A percentile compares a stretch with the other conserved stretches of the same genome.
These are phyloP conservation scores for Daldinia concentrica DNA, from an alignment of 495 filamentous ascomycete genomes.

Conservation along the genomic window DNA sequence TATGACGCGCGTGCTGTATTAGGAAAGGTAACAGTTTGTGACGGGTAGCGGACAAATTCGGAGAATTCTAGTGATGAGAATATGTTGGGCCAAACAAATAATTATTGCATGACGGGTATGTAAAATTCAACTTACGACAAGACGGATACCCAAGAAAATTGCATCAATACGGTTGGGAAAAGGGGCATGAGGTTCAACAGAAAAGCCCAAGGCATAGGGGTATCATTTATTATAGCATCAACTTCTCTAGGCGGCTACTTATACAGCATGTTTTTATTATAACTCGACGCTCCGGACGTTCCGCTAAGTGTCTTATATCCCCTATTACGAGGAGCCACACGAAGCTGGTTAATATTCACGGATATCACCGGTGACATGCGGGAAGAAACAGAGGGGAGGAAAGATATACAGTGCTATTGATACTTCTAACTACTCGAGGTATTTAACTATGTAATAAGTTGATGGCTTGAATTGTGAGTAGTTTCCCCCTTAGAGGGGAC, in stretches of 20 bases:
- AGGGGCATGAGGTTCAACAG: conserved; percentile 58
- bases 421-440: neutral
- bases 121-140: conserved; percentile 39
- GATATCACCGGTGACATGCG: neutral
- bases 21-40: conserved; percentile 39
- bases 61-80: neutral
- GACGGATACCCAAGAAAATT: conserved; percentile 45
- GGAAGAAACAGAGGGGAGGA: neutral
- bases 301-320: neutral
- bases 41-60: neutral
- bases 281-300: neutral
- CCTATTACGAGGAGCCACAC: neutral
- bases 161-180: conserved; percentile 44
- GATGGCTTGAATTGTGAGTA: neutral
- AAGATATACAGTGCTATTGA: neutral
- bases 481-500: neutral
- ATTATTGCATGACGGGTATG: conserved; percentile 31
- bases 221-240: conserved; percentile 12
- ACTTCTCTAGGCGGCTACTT: conserved; percentile 5
- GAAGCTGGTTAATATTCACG: neutral
- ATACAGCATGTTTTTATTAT: neutral
- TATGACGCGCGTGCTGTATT: conserved; percentile 89
- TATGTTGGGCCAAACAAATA: conserved; percentile 30
- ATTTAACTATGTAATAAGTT: neutral
- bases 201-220: conserved; percentile 42